These are phyloP conservation scores for Xylaria sp. DNA, from an alignment of 495 filamentous ascomycete genomes.

Conservation along the genomic window DNA sequence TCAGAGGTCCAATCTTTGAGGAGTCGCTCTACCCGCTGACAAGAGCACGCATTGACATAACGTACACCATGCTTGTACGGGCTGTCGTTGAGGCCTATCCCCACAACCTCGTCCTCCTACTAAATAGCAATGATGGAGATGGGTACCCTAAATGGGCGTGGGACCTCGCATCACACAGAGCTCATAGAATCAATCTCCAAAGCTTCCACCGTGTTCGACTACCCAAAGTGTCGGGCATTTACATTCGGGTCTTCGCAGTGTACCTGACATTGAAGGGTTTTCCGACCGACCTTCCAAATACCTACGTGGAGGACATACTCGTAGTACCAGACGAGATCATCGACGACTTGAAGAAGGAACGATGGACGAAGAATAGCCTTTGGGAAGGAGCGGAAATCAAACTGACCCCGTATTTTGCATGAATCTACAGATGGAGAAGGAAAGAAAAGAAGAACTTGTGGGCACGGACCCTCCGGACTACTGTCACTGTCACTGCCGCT, in stretches of 20 bases:
- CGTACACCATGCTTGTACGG: neutral
- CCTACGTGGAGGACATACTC: neutral
- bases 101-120: neutral
- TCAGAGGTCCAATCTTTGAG: neutral
- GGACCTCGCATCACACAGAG: neutral
- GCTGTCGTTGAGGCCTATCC: neutral
- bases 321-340: neutral
- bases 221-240: neutral
- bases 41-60: neutral
- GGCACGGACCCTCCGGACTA: too few relatives aligned
- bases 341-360: neutral
- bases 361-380: too few relatives aligned
- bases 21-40: too few relatives aligned
- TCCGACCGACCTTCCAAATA: neutral
- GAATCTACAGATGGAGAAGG: too few relatives aligned
- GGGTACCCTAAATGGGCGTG: neutral
- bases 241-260: neutral
- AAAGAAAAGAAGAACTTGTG: too few relatives aligned
- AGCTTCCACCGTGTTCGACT: neutral
- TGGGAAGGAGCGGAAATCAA: too few relatives aligned
- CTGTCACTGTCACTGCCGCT: too few relatives aligned
- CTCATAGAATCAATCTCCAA: neutral
- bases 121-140: too few relatives aligned
- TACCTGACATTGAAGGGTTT: neutral
- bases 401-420: too few relatives aligned